A percentile compares a stretch with the other conserved stretches of the same genome.
Evolutionary conservation across 768 basidiomycete species (phyloP).

Genomic region (Lactarius psammicola): DNA sequence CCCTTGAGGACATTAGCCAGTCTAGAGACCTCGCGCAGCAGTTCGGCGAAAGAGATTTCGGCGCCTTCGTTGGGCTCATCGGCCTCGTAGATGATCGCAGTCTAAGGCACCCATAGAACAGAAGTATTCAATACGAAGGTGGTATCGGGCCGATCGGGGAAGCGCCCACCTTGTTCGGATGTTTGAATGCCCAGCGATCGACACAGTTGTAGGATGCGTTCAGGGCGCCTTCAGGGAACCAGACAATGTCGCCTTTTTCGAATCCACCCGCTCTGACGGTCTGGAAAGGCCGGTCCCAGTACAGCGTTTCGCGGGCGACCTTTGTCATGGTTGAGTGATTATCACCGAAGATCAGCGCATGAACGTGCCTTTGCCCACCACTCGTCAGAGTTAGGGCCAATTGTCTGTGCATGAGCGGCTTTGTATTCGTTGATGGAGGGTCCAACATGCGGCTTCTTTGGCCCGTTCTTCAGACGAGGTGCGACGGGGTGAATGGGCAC

Average conservation of each 20-base stretch:
- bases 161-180: conserved; percentile 68
- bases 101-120: conserved; percentile 41
- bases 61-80: conserved; percentile 86
- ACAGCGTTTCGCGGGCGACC: conserved; percentile 70
- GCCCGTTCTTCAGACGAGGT: conserved; percentile 61
- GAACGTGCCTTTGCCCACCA: conserved; percentile 81
- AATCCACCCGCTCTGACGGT: conserved; percentile 85
- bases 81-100: conserved; percentile 97
- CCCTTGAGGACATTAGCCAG: conserved; percentile 90
- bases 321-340: conserved; percentile 31
- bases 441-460: conserved; percentile 73
- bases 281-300: conserved; percentile 89
- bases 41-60: conserved; percentile 76
- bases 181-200: conserved; percentile 90
- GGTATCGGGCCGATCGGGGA: conserved; percentile 5
- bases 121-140: not conserved
- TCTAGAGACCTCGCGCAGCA: conserved; percentile 84
- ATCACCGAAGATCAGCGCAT: not conserved
- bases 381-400: conserved; percentile 73
- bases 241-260: conserved; percentile 80
- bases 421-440: conserved; percentile 77
- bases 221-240: conserved; percentile 94
- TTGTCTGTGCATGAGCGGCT: conserved; percentile 60
- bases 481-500: conserved; percentile 66
- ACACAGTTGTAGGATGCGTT: conserved; percentile 98